A percentile compares a stretch with the other conserved stretches of the same genome.
Conservation (phyloP, 176 grass and related monocot genomes). For the Zea mays region DNA sequence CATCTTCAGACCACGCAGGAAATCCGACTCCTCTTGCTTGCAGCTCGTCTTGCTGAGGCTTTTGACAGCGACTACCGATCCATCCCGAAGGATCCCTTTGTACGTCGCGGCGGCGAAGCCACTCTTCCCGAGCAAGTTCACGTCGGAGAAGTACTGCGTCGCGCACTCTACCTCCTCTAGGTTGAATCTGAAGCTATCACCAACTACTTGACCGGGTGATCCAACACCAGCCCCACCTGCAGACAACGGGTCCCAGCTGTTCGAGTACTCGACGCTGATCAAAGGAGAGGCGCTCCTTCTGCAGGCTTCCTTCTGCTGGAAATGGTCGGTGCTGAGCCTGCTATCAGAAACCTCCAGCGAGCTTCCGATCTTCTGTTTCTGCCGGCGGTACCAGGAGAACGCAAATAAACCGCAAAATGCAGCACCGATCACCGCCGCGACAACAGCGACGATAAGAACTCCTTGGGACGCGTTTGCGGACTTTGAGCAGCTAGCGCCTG, state of each 20-base stretch:
- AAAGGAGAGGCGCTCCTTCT: conserved; percentile 73
- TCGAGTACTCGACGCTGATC: conserved; percentile 85
- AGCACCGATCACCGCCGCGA: conserved; percentile 50
- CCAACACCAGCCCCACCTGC: conserved; percentile 49
- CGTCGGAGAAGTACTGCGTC: conserved; percentile 92
- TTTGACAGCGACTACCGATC: conserved; percentile 67
- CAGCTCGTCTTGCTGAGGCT: conserved; percentile 94
- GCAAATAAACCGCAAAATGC: conserved; percentile 57
- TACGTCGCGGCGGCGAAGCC: conserved; percentile 72
- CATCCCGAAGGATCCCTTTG: conserved; percentile 83
- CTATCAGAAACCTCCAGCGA: conserved; percentile 90
- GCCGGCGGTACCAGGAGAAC: conserved; percentile 69
- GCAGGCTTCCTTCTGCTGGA: conserved; percentile 73
- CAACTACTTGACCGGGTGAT: conserved; percentile 62
- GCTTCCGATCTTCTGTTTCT: conserved; percentile 95
- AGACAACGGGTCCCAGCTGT: conserved; percentile 65
- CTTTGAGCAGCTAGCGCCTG: conserved; percentile 38
- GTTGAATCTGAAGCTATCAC: conserved; percentile 83
- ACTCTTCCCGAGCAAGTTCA: conserved; percentile 89
- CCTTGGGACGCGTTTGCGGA: conserved; percentile 45
- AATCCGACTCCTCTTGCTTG: conserved; percentile 91
- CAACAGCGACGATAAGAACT: conserved; percentile 53
- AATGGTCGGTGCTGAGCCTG: conserved; percentile 85
- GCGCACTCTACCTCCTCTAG: conserved; percentile 94
- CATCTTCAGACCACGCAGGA: conserved; percentile 83